Evolutionary conservation across 768 basidiomycete genomes (phyloP), one percentile per base, ranked within the genome.

Genomic region (Amanita fuliginea): DNA sequence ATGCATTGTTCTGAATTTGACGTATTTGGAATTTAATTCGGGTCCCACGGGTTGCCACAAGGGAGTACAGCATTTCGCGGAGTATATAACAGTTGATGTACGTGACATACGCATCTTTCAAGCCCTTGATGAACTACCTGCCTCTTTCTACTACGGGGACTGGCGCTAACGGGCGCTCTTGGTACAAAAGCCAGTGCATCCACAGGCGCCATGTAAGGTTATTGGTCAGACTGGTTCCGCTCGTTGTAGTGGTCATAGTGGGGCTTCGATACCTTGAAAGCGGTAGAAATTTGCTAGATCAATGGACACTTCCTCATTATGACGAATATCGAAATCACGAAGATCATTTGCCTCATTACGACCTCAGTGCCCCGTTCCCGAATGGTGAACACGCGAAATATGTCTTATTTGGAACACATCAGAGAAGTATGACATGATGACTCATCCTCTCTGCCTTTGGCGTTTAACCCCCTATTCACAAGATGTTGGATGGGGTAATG

Each of bases 401-500:
- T 16, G 24, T 43, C 4, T 33, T 35, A 13, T 46, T 34, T 6
- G 16, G 19, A 4, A 24, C 30, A n/a, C 32, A 35, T 18, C 44
- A 35, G 32, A 22, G 16, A 46, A 33, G 44, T 43, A 10, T 13
- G 4, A 26, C 16, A 8, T 16, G 3, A 43, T 9, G 42, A 10
- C 4, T 16, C 16, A 16, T 26, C 42, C 6, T 14, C 6, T 14
- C 5, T 24, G 11, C 24, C 8, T 42, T 43, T 4, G 24, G 26
- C 26, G 22, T 36, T 47, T 22, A 46, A 16, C 3, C 9, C 1
- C 13, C 16, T 18, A 7, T 22, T 18, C 41, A 24, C 77, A 16
- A 49, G 77, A 57, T 7, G 67, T 71, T 37, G 81, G 81, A 3
- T 82, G 77, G 77, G 80, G 80, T 2, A 83, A 83, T 47, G 68